Conservation (phyloP, 805 yeast genomes). For the Candida insectalens region DNA sequence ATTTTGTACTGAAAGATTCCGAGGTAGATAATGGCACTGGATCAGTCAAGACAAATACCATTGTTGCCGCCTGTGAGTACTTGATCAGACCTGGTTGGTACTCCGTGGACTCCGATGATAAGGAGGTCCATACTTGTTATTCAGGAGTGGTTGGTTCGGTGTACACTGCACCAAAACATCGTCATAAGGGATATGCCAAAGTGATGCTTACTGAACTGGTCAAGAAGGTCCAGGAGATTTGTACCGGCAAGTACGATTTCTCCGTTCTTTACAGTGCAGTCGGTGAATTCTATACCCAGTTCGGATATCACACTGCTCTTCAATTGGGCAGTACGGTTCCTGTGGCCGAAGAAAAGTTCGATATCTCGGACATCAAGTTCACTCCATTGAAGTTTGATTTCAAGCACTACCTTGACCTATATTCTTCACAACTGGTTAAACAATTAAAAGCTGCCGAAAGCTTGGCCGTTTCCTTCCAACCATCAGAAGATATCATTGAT, state of each 20-base stretch:
- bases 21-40: conserved; percentile 5
- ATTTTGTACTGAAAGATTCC: conserved; percentile 18
- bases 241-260: conserved; percentile 21
- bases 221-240: conserved; percentile 9
- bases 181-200: conserved; percentile 49
- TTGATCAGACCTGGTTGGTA: conserved; percentile 16
- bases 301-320: conserved; percentile 53
- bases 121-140: conserved; percentile 4
- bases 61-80: conserved; percentile 23
- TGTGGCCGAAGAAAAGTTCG: conserved; percentile 1
- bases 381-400: conserved; percentile 3
- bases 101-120: conserved; percentile 3
- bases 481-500: conserved; percentile 24
- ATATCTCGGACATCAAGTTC: conserved; percentile 4
- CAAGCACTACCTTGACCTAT: conserved; percentile 3
- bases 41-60: conserved; percentile 5
- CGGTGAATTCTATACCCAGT: conserved; percentile 52
- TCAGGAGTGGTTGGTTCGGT: conserved; percentile 47
- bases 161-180: conserved; percentile 35
- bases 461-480: conserved; percentile 23
- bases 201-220: conserved; percentile 32
- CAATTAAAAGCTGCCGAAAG: not conserved
- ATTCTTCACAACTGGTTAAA: conserved; percentile 4
- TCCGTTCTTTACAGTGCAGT: conserved; percentile 62
- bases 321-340: not conserved